A percentile compares a stretch with the other conserved stretches of the same genome.
phyloP scores from a whole-genome alignment of 768 basidiomycete genomes.

The Dacryopinax spathularia region DNA sequence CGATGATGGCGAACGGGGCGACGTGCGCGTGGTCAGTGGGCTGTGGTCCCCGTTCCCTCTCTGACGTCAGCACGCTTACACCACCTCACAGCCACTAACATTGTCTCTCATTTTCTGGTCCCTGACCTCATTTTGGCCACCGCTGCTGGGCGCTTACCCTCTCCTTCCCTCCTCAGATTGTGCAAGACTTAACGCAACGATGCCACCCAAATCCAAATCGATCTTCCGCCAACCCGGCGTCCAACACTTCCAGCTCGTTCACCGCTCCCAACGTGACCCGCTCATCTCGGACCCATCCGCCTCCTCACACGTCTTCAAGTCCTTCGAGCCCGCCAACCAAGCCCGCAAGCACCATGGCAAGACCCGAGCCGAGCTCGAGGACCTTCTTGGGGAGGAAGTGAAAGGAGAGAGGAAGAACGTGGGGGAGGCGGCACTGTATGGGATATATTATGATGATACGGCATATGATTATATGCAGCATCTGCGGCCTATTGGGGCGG shows the following conservation, averaged over 20 bases:
- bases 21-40: not conserved
- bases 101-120: too few relatives aligned
- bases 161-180: not conserved
- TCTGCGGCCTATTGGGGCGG: slow-evolving; percentile 58
- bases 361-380: slow-evolving; percentile 68
- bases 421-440: slow-evolving; percentile 82
- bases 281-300: slow-evolving; percentile 88
- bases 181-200: slow-evolving; percentile 20
- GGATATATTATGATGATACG: slow-evolving; percentile 87
- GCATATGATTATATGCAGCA: slow-evolving; percentile 99
- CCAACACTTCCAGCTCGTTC: slow-evolving; percentile 91
- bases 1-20: not conserved
- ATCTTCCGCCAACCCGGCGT: slow-evolving; percentile 81
- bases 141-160: too few relatives aligned
- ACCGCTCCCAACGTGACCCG: slow-evolving; percentile 90
- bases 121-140: too few relatives aligned
- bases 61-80: not conserved
- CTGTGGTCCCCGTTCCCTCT: not conserved
- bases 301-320: slow-evolving; percentile 75
- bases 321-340: slow-evolving; percentile 54
- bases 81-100: not conserved
- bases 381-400: slow-evolving; percentile 35
- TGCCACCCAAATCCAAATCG: slow-evolving; percentile 55
- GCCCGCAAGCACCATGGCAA: slow-evolving; percentile 59
- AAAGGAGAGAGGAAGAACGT: slow-evolving; percentile 41